These are phyloP conservation scores for Apiospora pterosperma DNA, from an alignment of 2,329 filamentous ascomycete species.

Conservation along the genomic window DNA sequence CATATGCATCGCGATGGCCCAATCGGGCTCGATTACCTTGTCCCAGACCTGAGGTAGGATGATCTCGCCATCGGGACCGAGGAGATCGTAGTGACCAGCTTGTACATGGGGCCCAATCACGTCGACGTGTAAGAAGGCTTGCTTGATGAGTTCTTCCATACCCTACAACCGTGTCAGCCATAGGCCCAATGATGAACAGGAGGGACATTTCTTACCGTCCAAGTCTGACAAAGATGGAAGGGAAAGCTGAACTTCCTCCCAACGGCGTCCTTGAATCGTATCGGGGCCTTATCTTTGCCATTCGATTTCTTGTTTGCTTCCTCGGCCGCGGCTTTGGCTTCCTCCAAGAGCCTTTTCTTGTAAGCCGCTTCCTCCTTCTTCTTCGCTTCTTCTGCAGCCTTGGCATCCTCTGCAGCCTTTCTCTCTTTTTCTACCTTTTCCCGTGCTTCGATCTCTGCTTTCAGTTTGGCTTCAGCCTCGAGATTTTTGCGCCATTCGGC, in stretches of 20 bases:
- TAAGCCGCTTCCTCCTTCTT: constrained; percentile 30
- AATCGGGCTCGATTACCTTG: constrained; percentile 75
- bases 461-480: constrained; percentile 31
- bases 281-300: constrained; percentile 65
- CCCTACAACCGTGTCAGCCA: constrained; percentile 48
- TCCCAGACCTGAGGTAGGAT: constrained; percentile 82
- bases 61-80: constrained; percentile 77
- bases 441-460: constrained; percentile 37
- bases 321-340: constrained; percentile 42
- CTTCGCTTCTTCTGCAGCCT: constrained; percentile 43
- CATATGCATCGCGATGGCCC: constrained; percentile 66
- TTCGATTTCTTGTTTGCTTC: constrained; percentile 42
- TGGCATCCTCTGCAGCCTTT: constrained; percentile 19
- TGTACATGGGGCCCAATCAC: constrained; percentile 72
- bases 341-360: constrained; percentile 47
- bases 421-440: constrained; percentile 39
- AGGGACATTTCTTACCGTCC: constrained; percentile 59
- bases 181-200: neutral
- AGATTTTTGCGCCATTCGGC: constrained; percentile 24
- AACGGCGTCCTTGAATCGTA: constrained; percentile 89
- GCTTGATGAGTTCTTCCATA: constrained; percentile 83
- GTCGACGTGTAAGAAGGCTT: constrained; percentile 78
- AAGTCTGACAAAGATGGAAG: constrained; percentile 79
- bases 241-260: constrained; percentile 92
- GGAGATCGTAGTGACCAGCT: constrained; percentile 75